phyloP scores from a whole-genome alignment of 257 asterid genomes.

The Jacaranda mimosifolia region DNA sequence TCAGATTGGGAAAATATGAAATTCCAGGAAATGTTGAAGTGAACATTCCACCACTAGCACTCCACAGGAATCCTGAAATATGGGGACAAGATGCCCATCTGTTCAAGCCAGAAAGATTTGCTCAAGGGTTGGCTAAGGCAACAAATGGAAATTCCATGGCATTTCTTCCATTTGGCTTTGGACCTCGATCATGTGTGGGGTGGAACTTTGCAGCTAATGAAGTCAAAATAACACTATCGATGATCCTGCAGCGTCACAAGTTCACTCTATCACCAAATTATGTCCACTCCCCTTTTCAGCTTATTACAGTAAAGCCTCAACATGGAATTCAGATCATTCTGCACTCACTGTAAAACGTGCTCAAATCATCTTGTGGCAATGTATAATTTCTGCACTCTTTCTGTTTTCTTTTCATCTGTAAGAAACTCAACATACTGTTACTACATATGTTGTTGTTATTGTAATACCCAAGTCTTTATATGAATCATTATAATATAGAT shows the following conservation, averaged over 20 bases:
- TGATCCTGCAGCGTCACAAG: slow-evolving; percentile 33
- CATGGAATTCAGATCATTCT: slow-evolving; percentile 49
- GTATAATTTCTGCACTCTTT: too few relatives aligned
- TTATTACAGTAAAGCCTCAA: slow-evolving; percentile 48
- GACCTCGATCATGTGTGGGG: too few relatives aligned
- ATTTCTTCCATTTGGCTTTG: too few relatives aligned
- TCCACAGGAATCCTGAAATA: slow-evolving; percentile 25
- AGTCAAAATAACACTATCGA: not conserved
- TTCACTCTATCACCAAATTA: slow-evolving; percentile 39
- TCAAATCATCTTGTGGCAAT: too few relatives aligned
- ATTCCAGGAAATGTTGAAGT: slow-evolving; percentile 13
- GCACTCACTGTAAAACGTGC: slow-evolving; percentile 26
- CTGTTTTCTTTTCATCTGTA: too few relatives aligned
- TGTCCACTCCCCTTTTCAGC: slow-evolving; percentile 49
- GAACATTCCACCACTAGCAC: not conserved
- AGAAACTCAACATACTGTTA: too few relatives aligned
- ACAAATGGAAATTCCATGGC: not conserved
- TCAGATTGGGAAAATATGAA: not conserved
- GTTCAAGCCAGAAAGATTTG: slow-evolving; percentile 21
- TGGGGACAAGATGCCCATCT: slow-evolving; percentile 16
- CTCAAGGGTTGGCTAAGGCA: slow-evolving; percentile 28
- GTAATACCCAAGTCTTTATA: too few relatives aligned
- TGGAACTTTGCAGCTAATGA: too few relatives aligned
- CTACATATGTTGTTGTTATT: too few relatives aligned
- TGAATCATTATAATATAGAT: too few relatives aligned